Percentiles rank a stretch among this genome's conserved stretches.
These are phyloP conservation scores for Sphaerulina populicola DNA, from an alignment of 2,329 filamentous ascomycete genomes.

Conservation along the genomic window DNA sequence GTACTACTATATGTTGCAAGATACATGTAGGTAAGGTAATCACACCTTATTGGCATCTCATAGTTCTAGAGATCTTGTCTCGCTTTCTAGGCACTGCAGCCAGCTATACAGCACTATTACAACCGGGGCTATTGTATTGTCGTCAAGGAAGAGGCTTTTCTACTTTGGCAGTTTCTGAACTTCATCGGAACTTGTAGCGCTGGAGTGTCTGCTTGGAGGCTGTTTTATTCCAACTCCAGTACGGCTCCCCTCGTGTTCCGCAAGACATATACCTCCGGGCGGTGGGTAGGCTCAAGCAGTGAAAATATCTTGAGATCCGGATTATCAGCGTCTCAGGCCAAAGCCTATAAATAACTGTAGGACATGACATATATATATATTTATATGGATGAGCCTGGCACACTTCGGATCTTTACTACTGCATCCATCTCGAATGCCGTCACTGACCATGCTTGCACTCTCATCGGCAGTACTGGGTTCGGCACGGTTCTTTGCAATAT, in stretches of 20 bases:
- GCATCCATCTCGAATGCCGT: background rate
- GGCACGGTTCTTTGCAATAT: conserved; percentile 22
- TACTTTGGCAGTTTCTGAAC: too few relatives aligned
- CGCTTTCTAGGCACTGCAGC: too few relatives aligned
- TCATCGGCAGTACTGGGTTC: background rate
- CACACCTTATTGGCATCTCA: too few relatives aligned
- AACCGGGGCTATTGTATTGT: too few relatives aligned
- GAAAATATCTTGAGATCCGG: background rate
- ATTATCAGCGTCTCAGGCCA: background rate
- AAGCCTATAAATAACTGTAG: background rate
- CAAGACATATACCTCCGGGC: background rate
- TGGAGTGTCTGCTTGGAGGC: too few relatives aligned
- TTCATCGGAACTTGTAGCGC: too few relatives aligned
- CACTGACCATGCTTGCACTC: background rate
- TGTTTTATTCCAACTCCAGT: background rate
- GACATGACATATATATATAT: background rate
- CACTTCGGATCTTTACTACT: background rate
- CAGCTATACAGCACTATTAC: too few relatives aligned
- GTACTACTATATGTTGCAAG: too few relatives aligned
- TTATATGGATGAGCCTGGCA: background rate
- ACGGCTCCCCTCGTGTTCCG: background rate
- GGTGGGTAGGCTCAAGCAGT: background rate
- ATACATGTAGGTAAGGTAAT: too few relatives aligned
- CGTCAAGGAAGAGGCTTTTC: too few relatives aligned
- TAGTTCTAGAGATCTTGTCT: too few relatives aligned